Evolutionary conservation across 352 stramenopile genomes (phyloP).

Genomic region (Phytophthora crassamura): DNA sequence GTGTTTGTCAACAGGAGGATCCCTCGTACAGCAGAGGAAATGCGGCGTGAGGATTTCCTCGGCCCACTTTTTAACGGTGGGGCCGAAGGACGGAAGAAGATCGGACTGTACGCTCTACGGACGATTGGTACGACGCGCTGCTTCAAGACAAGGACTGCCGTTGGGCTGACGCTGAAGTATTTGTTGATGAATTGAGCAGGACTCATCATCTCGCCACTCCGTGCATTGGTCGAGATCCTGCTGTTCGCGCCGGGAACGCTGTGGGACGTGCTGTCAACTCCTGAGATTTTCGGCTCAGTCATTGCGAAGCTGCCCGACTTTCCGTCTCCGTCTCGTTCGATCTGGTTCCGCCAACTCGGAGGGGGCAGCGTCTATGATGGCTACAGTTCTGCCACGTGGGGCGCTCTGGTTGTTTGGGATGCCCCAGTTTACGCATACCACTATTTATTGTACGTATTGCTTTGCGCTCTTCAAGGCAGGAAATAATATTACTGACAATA

Average conservation of each 20-base stretch:
- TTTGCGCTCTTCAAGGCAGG: neutral
- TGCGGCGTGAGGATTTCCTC: constrained; percentile 65
- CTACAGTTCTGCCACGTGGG: constrained; percentile 60
- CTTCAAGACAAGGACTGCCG: neutral
- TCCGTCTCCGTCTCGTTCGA: constrained; percentile 31
- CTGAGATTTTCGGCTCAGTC: constrained; percentile 35
- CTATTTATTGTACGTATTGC: constrained; percentile 76
- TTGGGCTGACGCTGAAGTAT: neutral
- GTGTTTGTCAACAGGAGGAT: constrained; percentile 36
- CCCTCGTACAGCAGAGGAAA: constrained; percentile 51
- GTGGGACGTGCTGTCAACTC: constrained; percentile 41
- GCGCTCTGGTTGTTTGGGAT: constrained; percentile 66
- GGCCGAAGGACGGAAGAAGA: constrained; percentile 55
- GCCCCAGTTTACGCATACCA: constrained; percentile 69
- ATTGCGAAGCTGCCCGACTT: constrained; percentile 48
- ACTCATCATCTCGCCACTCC: constrained; percentile 62
- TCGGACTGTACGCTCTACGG: constrained; percentile 61
- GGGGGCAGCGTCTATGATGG: constrained; percentile 53
- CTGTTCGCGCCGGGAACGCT: constrained; percentile 58
- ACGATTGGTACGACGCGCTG: constrained; percentile 41
- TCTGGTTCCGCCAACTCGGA: constrained; percentile 71
- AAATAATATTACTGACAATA: constrained; percentile 5
- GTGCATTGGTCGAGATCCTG: constrained; percentile 54
- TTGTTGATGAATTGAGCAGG: too few relatives aligned
- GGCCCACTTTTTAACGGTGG: constrained; percentile 71